phyloP scores from a whole-genome alignment of 2,329 filamentous ascomycete genomes.

The Apiospora pterosperma region DNA sequence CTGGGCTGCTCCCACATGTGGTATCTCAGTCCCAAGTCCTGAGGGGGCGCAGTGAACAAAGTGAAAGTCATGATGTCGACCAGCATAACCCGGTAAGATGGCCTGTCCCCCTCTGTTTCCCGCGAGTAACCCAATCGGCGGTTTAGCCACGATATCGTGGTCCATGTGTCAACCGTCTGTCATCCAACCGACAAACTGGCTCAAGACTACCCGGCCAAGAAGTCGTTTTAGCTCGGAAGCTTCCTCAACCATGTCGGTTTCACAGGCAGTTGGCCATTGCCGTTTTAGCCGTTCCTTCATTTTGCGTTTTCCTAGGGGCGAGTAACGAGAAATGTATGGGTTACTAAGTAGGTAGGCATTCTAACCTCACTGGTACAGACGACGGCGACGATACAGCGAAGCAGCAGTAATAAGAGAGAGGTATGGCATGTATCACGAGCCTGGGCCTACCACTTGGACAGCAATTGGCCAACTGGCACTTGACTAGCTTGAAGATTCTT shows the following conservation, averaged over 20 bases:
- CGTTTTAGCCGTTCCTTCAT: background rate
- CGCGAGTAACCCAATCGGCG: background rate
- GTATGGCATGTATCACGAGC: background rate
- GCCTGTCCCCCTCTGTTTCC: background rate
- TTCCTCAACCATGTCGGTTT: background rate
- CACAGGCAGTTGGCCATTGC: background rate
- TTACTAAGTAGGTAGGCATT: background rate
- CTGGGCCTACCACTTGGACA: background rate
- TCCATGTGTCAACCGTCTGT: background rate
- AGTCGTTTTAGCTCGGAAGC: background rate
- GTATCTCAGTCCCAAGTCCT: background rate
- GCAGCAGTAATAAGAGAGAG: no score
- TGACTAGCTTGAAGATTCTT: background rate
- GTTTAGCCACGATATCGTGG: background rate
- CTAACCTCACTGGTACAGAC: background rate
- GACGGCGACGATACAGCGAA: background rate
- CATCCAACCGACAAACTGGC: background rate
- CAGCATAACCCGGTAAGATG: background rate
- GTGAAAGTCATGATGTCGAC: conserved; percentile 2
- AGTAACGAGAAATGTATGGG: background rate
- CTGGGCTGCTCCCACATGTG: background rate
- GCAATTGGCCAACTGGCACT: background rate
- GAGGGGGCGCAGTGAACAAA: background rate
- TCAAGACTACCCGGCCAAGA: background rate
- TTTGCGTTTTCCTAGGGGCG: background rate